Percentiles rank a stretch among this genome's conserved stretches.
These are phyloP conservation scores for Neocallimastix lanati DNA, from an alignment of 192 early-diverging fungal genomes.

Conservation along the genomic window DNA sequence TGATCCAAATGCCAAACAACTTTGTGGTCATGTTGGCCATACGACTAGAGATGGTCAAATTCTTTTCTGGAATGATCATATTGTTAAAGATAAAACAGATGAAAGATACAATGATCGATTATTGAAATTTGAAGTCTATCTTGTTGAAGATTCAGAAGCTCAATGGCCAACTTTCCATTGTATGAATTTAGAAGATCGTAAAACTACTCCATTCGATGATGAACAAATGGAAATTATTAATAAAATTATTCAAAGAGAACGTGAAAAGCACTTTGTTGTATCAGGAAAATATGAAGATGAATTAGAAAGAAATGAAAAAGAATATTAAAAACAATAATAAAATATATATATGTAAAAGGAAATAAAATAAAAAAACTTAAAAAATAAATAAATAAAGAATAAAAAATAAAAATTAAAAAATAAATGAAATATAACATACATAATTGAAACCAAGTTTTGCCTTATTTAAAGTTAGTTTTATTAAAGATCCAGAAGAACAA, in stretches of 20 bases:
- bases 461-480: too few species aligned
- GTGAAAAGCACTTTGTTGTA: not conserved
- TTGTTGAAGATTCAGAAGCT: not conserved
- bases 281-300: not conserved
- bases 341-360: too few species aligned
- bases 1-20: not conserved
- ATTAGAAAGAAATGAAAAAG: not conserved
- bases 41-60: not conserved
- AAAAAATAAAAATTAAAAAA: too few species aligned
- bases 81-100: not conserved
- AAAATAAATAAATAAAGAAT: too few species aligned
- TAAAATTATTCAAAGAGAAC: not conserved
- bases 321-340: too few species aligned
- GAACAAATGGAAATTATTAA: not conserved
- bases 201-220: not conserved
- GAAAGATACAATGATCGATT: not conserved
- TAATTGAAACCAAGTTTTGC: too few species aligned
- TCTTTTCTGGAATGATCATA: not conserved
- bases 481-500: too few species aligned
- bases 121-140: not conserved
- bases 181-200: not conserved
- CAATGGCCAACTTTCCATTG: not conserved
- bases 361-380: too few species aligned
- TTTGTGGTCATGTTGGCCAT: not conserved
- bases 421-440: too few species aligned